Conservation (phyloP, 2,329 filamentous ascomycete genomes). For the Cadophora luteo-olivacea region DNA sequence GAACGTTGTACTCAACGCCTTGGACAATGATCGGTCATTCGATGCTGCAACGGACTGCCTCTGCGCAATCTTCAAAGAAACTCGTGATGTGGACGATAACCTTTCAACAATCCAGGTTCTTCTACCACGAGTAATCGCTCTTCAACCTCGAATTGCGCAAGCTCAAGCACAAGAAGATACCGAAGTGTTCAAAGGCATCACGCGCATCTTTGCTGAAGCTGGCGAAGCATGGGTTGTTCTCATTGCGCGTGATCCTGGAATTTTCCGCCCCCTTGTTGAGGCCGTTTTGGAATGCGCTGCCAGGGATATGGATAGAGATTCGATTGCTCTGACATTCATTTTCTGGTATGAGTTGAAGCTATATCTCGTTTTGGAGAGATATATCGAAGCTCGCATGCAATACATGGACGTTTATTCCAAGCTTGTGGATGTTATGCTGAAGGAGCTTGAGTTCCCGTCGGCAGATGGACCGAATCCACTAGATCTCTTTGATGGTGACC, state of each 20-base stretch:
- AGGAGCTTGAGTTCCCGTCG: conserved; percentile 85
- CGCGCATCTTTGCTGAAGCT: conserved; percentile 89
- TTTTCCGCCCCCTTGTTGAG: conserved; percentile 87
- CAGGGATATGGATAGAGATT: conserved; percentile 86
- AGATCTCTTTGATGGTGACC: conserved; percentile 94
- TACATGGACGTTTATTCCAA: conserved; percentile 84
- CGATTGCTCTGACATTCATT: conserved; percentile 90
- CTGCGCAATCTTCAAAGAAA: conserved; percentile 90
- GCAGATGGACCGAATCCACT: conserved; percentile 72
- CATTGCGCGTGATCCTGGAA: conserved; percentile 80
- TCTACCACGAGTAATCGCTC: conserved; percentile 78
- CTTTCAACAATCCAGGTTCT: conserved; percentile 81
- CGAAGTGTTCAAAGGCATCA: conserved; percentile 86
- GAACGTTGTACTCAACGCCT: conserved; percentile 77
- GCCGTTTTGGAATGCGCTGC: conserved; percentile 90
- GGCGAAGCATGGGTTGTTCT: conserved; percentile 94
- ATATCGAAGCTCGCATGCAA: conserved; percentile 79
- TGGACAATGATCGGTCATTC: conserved; percentile 78
- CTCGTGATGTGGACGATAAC: conserved; percentile 90
- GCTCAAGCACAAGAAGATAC: conserved; percentile 81
- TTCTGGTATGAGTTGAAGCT: conserved; percentile 99
- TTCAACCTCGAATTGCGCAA: conserved; percentile 78
- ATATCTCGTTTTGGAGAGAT: conserved; percentile 89
- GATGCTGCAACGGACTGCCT: conserved; percentile 91
- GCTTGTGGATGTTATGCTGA: conserved; percentile 91